These are phyloP conservation scores for Hygrophila difformis DNA, from an alignment of 257 asterid species.

Conservation along the genomic window DNA sequence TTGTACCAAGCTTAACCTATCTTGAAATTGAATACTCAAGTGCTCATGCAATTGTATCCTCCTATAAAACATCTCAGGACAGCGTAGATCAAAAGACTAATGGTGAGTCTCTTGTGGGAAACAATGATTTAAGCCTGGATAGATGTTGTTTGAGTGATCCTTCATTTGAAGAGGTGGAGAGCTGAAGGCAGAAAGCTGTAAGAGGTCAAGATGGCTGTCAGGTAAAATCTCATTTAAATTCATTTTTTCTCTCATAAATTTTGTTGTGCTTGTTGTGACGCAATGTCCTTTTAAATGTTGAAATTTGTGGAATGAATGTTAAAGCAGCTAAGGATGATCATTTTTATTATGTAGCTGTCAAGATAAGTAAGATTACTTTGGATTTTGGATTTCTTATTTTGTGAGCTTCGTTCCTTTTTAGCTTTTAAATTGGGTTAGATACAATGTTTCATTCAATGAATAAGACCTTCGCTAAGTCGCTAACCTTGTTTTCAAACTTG, in stretches of 20 bases:
- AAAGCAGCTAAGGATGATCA: no score
- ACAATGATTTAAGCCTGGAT: conserved; percentile 5
- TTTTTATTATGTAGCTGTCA: no score
- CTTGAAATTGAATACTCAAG: conserved; percentile 17
- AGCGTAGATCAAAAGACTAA: conserved; percentile 2
- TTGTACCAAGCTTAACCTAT: conserved; percentile 13
- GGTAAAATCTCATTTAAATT: conserved; percentile 13
- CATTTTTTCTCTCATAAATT: not conserved
- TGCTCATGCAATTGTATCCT: conserved; percentile 9
- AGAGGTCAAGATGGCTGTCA: conserved; percentile 14
- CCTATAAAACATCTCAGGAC: conserved; percentile 2
- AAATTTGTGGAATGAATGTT: no score
- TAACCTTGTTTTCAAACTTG: no score
- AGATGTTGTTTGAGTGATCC: conserved; percentile 7
- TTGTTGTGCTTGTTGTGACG: no score
- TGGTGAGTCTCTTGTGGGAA: conserved; percentile 12
- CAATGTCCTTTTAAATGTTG: no score
- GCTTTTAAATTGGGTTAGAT: no score
- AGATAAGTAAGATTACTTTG: no score
- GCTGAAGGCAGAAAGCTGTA: conserved; percentile 6
- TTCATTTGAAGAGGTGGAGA: conserved; percentile 9
- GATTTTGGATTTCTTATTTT: no score
- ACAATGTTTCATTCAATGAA: no score
- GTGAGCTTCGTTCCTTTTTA: no score
- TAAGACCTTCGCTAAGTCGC: no score